A percentile compares a stretch with the other conserved stretches of the same genome.
These are phyloP conservation scores for Hygrophorus pudorinus DNA, from an alignment of 768 basidiomycete genomes.

Conservation along the genomic window DNA sequence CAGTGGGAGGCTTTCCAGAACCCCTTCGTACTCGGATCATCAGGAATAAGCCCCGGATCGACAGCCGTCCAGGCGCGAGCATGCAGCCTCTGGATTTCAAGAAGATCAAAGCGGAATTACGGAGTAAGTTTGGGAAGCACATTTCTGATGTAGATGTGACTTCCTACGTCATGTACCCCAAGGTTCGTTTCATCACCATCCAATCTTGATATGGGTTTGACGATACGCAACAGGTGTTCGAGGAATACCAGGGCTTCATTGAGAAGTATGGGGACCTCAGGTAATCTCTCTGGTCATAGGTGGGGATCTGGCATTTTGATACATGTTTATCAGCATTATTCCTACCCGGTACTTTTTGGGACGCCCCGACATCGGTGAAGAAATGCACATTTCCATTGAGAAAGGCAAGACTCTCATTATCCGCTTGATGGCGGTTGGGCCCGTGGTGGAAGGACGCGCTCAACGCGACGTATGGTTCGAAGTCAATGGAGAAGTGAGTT, in stretches of 20 bases:
- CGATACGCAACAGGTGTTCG: conserved; percentile 62
- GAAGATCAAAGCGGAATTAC: conserved; percentile 88
- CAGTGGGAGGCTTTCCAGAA: conserved; percentile 98
- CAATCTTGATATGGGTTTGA: neutral
- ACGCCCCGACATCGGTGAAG: conserved; percentile 85
- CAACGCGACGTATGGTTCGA: conserved; percentile 98
- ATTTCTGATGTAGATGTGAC: conserved; percentile 91
- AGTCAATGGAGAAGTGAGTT: conserved; percentile 83
- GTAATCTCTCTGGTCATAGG: conserved; percentile 29
- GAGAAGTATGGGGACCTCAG: conserved; percentile 94
- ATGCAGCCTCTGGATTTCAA: conserved; percentile 89
- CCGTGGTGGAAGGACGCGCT: conserved; percentile 84
- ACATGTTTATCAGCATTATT: conserved; percentile 50
- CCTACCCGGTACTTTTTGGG: conserved; percentile 97
- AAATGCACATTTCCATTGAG: conserved; percentile 95
- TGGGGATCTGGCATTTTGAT: conserved; percentile 6
- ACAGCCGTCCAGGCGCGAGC: conserved; percentile 84
- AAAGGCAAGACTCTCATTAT: conserved; percentile 96
- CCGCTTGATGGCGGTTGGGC: conserved; percentile 90
- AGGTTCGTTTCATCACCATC: conserved; percentile 38
- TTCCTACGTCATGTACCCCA: conserved; percentile 97
- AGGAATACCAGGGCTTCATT: conserved; percentile 91
- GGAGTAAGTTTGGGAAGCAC: conserved; percentile 91
- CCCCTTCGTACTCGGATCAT: conserved; percentile 88
- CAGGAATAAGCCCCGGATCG: conserved; percentile 87